Conservation (phyloP, 495 filamentous ascomycete species). For the Penicillium taxi region DNA sequence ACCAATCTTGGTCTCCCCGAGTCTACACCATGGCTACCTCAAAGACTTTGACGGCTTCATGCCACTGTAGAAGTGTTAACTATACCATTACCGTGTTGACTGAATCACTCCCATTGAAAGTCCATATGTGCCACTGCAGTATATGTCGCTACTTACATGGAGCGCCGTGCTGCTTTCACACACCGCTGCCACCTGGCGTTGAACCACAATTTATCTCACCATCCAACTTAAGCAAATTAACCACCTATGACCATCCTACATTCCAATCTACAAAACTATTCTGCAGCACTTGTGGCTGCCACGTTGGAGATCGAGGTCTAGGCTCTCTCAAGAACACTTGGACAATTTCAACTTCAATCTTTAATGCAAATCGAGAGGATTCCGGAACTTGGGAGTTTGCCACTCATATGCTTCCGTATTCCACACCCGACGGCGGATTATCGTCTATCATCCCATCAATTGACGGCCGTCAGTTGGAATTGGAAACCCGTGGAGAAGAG, state of each 20-base stretch:
- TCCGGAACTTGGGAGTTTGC: slow-evolving; percentile 24
- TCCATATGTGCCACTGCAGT: slow-evolving; percentile 56
- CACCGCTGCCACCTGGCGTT: slow-evolving; percentile 31
- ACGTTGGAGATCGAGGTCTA: slow-evolving; percentile 26
- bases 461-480: slow-evolving; percentile 16
- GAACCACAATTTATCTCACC: slow-evolving; percentile 25
- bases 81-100: slow-evolving; percentile 20
- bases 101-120: slow-evolving; percentile 18
- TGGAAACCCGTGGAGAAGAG: slow-evolving; percentile 12
- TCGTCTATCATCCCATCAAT: slow-evolving; percentile 25
- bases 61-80: slow-evolving; percentile 44
- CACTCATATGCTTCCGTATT: slow-evolving; percentile 35
- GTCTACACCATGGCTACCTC: background rate
- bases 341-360: slow-evolving; percentile 26
- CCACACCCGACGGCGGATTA: slow-evolving; percentile 40
- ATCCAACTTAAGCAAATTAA: slow-evolving; percentile 19
- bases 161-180: slow-evolving; percentile 45
- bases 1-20: background rate
- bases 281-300: slow-evolving; percentile 40
- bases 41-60: slow-evolving; percentile 32
- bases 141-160: slow-evolving; percentile 54
- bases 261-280: slow-evolving; percentile 24
- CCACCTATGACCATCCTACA: slow-evolving; percentile 26
- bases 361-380: slow-evolving; percentile 20
- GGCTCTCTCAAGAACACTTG: slow-evolving; percentile 8